These are phyloP conservation scores for Coniochaeta ligniaria DNA, from an alignment of 2,329 filamentous ascomycete species.

Conservation along the genomic window DNA sequence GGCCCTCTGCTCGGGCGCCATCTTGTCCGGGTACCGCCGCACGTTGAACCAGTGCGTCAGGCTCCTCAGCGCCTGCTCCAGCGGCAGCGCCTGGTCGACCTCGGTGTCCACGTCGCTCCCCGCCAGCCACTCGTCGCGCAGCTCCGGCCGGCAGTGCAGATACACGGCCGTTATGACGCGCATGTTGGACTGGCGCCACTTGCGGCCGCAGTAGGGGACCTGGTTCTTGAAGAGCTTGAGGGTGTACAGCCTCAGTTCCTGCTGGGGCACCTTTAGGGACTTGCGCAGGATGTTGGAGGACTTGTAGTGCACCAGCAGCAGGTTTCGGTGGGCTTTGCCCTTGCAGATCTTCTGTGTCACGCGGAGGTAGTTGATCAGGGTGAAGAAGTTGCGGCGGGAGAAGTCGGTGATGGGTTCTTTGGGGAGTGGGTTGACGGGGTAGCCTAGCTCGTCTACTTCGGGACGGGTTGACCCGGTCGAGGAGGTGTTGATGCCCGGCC, in stretches of 20 bases:
- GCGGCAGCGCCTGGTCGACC: slow-evolving; percentile 83
- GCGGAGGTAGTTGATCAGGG: slow-evolving; percentile 88
- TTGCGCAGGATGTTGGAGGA: slow-evolving; percentile 88
- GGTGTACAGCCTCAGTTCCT: slow-evolving; percentile 82
- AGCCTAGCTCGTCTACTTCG: slow-evolving; percentile 81
- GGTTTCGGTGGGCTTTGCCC: slow-evolving; percentile 87
- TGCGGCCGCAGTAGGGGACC: slow-evolving; percentile 94
- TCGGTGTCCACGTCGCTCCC: slow-evolving; percentile 89
- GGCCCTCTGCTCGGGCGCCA: slow-evolving; percentile 51
- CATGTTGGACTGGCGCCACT: slow-evolving; percentile 98
- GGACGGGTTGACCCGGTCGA: slow-evolving; percentile 30
- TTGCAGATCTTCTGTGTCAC: slow-evolving; percentile 98
- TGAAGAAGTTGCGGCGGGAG: slow-evolving; percentile 92
- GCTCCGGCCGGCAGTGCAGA: slow-evolving; percentile 83
- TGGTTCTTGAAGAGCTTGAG: slow-evolving; percentile 98
- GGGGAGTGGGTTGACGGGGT: slow-evolving; percentile 65
- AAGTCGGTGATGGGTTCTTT: slow-evolving; percentile 77
- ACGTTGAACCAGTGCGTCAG: slow-evolving; percentile 95
- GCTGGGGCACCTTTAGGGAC: slow-evolving; percentile 83
- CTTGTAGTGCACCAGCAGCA: slow-evolving; percentile 93
- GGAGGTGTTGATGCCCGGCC: background rate
- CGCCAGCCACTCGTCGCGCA: slow-evolving; percentile 90
- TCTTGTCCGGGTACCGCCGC: slow-evolving; percentile 70
- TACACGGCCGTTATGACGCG: slow-evolving; percentile 97
- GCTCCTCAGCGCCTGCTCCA: slow-evolving; percentile 84